Conservation (phyloP, 2,329 filamentous ascomycete genomes). For the Fusarium devonianum region DNA sequence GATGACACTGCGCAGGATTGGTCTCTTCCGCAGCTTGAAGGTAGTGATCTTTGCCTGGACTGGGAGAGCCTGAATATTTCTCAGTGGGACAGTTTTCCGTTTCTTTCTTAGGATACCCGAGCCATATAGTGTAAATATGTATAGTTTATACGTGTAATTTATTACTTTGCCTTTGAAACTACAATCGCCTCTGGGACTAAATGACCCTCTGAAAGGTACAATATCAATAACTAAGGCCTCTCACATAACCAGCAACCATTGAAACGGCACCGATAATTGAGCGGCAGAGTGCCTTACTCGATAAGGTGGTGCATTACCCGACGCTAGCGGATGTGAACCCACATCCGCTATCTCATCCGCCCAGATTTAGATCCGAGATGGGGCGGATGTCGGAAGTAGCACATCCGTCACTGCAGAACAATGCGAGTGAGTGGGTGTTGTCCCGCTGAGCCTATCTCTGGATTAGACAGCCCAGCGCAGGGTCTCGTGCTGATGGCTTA, state of each 20-base stretch:
- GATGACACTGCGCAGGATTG: conserved; percentile 17
- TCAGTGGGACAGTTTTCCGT: conserved; percentile 38
- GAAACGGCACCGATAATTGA: too few species aligned
- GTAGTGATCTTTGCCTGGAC: conserved; percentile 32
- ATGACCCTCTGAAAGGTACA: too few species aligned
- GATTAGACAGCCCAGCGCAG: neutral
- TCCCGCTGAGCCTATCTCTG: too few species aligned
- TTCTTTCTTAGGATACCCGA: conserved; percentile 18
- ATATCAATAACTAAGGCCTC: too few species aligned
- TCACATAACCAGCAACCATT: too few species aligned
- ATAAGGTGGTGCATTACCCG: conserved; percentile 28
- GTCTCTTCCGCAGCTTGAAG: conserved; percentile 25
- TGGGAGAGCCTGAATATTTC: conserved; percentile 40
- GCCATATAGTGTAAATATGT: neutral
- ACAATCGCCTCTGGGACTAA: too few species aligned
- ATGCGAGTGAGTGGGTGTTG: too few species aligned
- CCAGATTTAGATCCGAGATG: too few species aligned
- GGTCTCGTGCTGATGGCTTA: neutral
- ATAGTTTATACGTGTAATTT: neutral
- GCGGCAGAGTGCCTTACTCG: too few species aligned
- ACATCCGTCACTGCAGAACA: too few species aligned
- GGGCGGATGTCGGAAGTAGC: too few species aligned
- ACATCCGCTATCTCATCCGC: neutral
- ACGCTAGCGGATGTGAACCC: conserved; percentile 27
- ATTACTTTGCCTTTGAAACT: neutral